phyloP scores from a whole-genome alignment of 164 flowering plant genomes.

The Pachysandra terminalis region DNA sequence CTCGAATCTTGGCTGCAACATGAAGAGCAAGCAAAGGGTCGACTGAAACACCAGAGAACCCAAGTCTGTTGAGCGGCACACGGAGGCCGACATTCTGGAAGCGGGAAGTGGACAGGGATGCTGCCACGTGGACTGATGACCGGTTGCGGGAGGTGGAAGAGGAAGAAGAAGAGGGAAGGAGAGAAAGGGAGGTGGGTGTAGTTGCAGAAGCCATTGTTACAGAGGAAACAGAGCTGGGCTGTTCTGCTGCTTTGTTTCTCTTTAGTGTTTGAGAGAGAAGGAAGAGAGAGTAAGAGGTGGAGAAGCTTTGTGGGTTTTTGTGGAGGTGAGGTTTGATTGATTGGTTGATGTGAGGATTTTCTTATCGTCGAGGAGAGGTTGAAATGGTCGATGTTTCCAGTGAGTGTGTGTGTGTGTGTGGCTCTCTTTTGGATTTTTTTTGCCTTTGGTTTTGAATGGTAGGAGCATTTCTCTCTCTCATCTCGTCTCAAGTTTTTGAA shows the following conservation, averaged over 20 bases:
- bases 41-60: constrained; percentile 37
- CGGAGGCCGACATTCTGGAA: constrained; percentile 23
- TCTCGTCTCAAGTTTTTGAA: background rate
- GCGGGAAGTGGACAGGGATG: constrained; percentile 9
- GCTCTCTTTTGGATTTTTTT: no score
- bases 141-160: constrained; percentile 18
- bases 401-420: background rate
- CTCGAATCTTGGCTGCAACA: constrained; percentile 31
- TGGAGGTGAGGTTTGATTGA: constrained; percentile 26
- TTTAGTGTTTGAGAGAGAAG: background rate
- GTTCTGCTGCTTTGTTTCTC: background rate
- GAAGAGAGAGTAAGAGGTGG: constrained; percentile 6
- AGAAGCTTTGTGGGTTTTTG: constrained; percentile 12
- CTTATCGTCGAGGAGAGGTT: constrained; percentile 73
- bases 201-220: constrained; percentile 55
- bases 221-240: background rate
- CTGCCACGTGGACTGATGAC: constrained; percentile 23
- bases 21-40: constrained; percentile 38
- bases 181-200: constrained; percentile 41
- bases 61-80: constrained; percentile 38
- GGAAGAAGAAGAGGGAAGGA: constrained; percentile 28
- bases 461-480: background rate
- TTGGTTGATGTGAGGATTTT: constrained; percentile 22
- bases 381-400: constrained; percentile 34
- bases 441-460: background rate